Conservation (phyloP, 148 eudicot genomes). For the Chenopodium album region DNA sequence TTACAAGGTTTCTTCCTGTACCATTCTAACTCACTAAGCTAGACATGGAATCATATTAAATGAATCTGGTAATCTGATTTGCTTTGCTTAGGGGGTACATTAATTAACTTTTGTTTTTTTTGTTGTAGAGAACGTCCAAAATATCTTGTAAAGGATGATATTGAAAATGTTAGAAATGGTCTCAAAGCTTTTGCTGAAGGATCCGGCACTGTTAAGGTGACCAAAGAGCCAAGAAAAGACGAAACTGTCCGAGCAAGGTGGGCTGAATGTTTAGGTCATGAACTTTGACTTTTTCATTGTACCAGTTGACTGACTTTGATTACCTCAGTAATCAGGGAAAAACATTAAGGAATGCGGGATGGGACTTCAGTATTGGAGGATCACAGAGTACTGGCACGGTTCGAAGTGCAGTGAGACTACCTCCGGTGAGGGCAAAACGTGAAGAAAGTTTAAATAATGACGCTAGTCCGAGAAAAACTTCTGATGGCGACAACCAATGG, state of each 20-base stretch:
- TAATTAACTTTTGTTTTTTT: conserved; percentile 6
- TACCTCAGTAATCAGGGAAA: conserved; percentile 49
- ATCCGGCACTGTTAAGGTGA: conserved; percentile 76
- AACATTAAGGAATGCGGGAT: conserved; percentile 41
- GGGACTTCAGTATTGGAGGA: conserved; percentile 57
- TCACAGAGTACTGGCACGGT: conserved; percentile 48
- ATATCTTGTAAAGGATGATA: conserved; percentile 69
- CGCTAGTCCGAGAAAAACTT: conserved; percentile 41
- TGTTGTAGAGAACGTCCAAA: conserved; percentile 78
- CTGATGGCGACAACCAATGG: conserved; percentile 54
- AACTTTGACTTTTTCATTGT: conserved; percentile 10
- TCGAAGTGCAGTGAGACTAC: conserved; percentile 76
- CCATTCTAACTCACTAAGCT: neutral
- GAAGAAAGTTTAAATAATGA: conserved; percentile 51
- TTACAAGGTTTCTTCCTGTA: neutral
- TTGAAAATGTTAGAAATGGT: conserved; percentile 52
- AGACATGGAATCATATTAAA: neutral
- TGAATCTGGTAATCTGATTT: neutral
- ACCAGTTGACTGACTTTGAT: conserved; percentile 32
- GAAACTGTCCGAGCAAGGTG: conserved; percentile 73
- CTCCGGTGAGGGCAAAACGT: conserved; percentile 74
- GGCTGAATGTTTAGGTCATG: conserved; percentile 28
- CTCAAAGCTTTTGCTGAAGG: conserved; percentile 57
- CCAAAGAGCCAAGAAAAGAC: conserved; percentile 54
- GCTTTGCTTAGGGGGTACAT: neutral